These are phyloP conservation scores for Pyropia yezoensis DNA, from an alignment of 23 red algal genomes.

Conservation along the genomic window DNA sequence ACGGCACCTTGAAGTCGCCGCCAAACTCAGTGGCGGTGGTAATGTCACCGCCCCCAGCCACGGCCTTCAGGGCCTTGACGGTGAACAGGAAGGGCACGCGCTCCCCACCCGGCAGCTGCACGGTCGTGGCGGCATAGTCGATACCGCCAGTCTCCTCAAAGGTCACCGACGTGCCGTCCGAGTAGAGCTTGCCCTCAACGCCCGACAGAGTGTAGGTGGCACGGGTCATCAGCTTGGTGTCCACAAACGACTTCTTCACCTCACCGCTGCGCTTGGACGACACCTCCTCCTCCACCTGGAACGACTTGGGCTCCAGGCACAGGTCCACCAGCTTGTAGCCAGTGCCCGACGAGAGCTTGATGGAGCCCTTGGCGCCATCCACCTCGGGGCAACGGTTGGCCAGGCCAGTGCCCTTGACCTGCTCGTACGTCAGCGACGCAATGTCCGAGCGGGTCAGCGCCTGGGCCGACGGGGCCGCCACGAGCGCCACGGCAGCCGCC, in stretches of 20 bases:
- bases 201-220: constrained; percentile 89
- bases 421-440: constrained; percentile 84
- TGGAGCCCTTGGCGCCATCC: constrained; percentile 69
- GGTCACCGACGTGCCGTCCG: constrained; percentile 37
- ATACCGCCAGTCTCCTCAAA: constrained; percentile 98
- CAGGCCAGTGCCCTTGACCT: constrained; percentile 95
- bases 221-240: constrained; percentile 96
- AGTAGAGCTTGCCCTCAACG: constrained; percentile 73
- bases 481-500: constrained; percentile 33
- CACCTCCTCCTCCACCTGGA: constrained; percentile 94
- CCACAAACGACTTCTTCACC: constrained; percentile 77
- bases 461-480: constrained; percentile 9
- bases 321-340: constrained; percentile 98
- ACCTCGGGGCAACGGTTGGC: constrained; percentile 99
- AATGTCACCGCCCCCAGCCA: constrained; percentile 73
- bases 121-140: constrained; percentile 94
- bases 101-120: constrained; percentile 97
- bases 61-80: constrained; percentile 89
- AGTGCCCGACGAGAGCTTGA: constrained; percentile 72
- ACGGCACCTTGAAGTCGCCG: constrained; percentile 91
- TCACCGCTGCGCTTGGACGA: constrained; percentile 41
- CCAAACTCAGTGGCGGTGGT: constrained; percentile 90
- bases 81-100: constrained; percentile 97
- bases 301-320: constrained; percentile 95
- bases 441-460: constrained; percentile 80